phyloP scores from a whole-genome alignment of 805 yeast genomes.

The Kodamaea restingae region DNA sequence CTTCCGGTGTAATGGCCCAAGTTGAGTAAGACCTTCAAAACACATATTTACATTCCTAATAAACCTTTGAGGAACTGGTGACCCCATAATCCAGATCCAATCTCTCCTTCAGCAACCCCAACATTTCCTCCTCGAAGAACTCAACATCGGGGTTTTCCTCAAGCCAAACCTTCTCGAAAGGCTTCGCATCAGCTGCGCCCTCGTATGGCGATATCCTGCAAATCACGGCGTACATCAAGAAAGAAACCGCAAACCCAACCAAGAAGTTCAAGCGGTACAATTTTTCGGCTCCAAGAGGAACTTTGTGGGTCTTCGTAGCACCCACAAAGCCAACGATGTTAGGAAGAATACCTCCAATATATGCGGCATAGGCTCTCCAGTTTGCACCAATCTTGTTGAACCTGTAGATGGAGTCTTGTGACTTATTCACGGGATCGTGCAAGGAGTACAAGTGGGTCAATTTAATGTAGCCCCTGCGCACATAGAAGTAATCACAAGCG shows the following conservation, averaged over 20 bases:
- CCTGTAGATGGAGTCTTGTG: slow-evolving; percentile 44
- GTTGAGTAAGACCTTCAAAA: no score
- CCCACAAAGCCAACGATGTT: slow-evolving; percentile 87
- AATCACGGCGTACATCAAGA: slow-evolving; percentile 49
- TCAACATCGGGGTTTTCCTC: slow-evolving; percentile 65
- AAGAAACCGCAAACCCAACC: slow-evolving; percentile 65
- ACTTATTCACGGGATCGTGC: slow-evolving; percentile 31
- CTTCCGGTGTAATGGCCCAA: slow-evolving; percentile 61
- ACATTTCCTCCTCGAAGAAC: slow-evolving; percentile 47
- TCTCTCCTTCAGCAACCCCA: background rate
- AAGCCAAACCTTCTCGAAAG: slow-evolving; percentile 55
- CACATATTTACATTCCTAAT: no score
- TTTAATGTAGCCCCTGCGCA: slow-evolving; percentile 68
- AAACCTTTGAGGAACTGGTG: background rate
- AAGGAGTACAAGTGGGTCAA: slow-evolving; percentile 60
- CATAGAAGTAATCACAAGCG: slow-evolving; percentile 59
- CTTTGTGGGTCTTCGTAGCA: slow-evolving; percentile 63
- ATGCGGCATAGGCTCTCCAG: slow-evolving; percentile 83
- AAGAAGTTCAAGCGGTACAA: slow-evolving; percentile 74
- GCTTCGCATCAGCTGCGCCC: slow-evolving; percentile 29
- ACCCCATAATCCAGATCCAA: background rate
- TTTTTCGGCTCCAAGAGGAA: slow-evolving; percentile 73
- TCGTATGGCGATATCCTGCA: slow-evolving; percentile 51
- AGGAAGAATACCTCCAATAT: slow-evolving; percentile 74
- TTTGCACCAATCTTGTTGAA: slow-evolving; percentile 63